phyloP scores from a whole-genome alignment of 352 stramenopile genomes.

The Phytophthora quininea region DNA sequence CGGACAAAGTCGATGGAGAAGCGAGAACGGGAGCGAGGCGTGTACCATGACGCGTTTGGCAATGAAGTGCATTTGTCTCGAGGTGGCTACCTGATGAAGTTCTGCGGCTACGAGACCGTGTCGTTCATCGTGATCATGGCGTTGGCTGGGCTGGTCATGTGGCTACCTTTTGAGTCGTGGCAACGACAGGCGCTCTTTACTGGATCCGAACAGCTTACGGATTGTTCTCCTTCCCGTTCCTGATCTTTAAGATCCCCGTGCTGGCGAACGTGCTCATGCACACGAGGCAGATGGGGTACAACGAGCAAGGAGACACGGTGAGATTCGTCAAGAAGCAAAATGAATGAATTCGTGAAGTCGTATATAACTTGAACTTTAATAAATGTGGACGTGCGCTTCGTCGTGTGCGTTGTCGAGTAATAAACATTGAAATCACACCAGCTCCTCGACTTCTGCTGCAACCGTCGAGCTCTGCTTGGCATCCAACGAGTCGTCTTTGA shows the following conservation, averaged over 20 bases:
- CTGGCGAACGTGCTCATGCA: conserved; percentile 85
- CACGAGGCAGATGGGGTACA: conserved; percentile 87
- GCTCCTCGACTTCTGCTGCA: conserved; percentile 37
- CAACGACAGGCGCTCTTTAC: conserved; percentile 86
- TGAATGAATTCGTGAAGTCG: conserved; percentile 13
- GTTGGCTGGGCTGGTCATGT: conserved; percentile 64
- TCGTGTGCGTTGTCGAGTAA: neutral
- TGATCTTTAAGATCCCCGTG: conserved; percentile 89
- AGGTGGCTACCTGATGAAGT: conserved; percentile 87
- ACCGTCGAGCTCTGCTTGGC: conserved; percentile 17
- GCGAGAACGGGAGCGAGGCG: conserved; percentile 41
- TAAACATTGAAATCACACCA: conserved; percentile 44
- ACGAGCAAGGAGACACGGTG: conserved; percentile 78
- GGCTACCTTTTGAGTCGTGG: conserved; percentile 75
- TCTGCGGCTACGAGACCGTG: conserved; percentile 86
- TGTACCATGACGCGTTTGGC: conserved; percentile 83
- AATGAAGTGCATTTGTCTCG: conserved; percentile 81
- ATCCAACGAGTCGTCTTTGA: conserved; percentile 69
- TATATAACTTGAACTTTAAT: conserved; percentile 26
- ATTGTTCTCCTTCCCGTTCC: conserved; percentile 86
- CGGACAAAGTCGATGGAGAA: conserved; percentile 56
- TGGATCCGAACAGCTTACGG: conserved; percentile 89
- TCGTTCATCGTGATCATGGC: conserved; percentile 78
- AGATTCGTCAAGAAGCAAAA: conserved; percentile 47
- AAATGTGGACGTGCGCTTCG: conserved; percentile 26